These are phyloP conservation scores for Albophoma yamanashiensis DNA, from an alignment of 2,329 filamentous ascomycete species.

Conservation along the genomic window DNA sequence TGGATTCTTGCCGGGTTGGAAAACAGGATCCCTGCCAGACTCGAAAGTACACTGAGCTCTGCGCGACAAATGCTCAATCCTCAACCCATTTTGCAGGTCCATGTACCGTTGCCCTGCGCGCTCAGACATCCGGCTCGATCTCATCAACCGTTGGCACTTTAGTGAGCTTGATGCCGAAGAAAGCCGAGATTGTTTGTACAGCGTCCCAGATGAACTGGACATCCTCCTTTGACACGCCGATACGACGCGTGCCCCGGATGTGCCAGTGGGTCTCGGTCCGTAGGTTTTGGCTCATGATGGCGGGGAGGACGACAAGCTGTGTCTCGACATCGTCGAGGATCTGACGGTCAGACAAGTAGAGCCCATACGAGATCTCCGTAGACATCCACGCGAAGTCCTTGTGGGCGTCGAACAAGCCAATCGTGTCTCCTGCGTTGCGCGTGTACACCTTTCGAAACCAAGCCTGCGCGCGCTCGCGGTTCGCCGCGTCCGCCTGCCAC, in stretches of 20 bases:
- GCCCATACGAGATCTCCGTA: constrained; percentile 44
- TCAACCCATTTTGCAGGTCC: not conserved
- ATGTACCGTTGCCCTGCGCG: not conserved
- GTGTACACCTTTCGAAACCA: constrained; percentile 30
- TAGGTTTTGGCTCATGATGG: constrained; percentile 49
- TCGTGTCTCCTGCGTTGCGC: constrained; percentile 28
- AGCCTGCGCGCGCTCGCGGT: not conserved
- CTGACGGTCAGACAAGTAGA: constrained; percentile 45
- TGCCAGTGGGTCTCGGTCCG: constrained; percentile 43
- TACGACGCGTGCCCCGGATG: constrained; percentile 10
- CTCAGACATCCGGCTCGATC: not conserved
- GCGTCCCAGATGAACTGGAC: not conserved
- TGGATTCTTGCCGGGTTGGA: not conserved
- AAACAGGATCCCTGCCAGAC: not conserved
- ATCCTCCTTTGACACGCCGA: not conserved
- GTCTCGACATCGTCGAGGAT: constrained; percentile 44
- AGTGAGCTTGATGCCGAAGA: not conserved
- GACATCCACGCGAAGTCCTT: constrained; percentile 37
- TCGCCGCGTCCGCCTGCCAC: not conserved
- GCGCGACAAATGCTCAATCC: not conserved
- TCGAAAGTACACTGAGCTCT: not conserved
- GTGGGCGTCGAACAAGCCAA: constrained; percentile 24
- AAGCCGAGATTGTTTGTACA: not conserved
- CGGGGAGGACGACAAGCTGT: constrained; percentile 40
- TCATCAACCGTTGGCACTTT: not conserved